Evolutionary conservation across 2,329 filamentous ascomycete species (phyloP).

Genomic region (Amauroascus niger): DNA sequence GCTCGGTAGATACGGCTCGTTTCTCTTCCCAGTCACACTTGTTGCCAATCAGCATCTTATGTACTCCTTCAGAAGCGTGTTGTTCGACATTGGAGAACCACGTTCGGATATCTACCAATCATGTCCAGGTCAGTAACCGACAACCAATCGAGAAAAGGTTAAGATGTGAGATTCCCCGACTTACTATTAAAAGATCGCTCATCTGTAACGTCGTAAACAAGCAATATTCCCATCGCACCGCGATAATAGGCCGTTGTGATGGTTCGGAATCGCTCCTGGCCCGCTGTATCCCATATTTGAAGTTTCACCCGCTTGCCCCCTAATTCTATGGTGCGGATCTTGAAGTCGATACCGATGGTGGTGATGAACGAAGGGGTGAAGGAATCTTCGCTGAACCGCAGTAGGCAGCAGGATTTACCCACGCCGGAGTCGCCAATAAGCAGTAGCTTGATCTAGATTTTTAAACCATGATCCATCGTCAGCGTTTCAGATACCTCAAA

Average conservation of each 20-base stretch:
- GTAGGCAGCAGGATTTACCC: conserved; percentile 91
- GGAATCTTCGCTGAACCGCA: conserved; percentile 94
- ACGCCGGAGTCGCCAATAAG: conserved; percentile 95
- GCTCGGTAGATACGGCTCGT: conserved; percentile 83
- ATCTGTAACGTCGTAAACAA: conserved; percentile 98
- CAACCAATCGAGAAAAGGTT: conserved; percentile 9
- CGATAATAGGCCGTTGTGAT: conserved; percentile 99
- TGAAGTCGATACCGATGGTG: conserved; percentile 99
- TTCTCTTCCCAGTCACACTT: conserved; percentile 99
- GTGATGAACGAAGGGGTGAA: conserved; percentile 98
- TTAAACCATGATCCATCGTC: background rate
- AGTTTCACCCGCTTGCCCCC: conserved; percentile 98
- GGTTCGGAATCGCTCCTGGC: conserved; percentile 95
- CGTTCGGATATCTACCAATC: conserved; percentile 80
- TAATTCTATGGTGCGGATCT: conserved; percentile 97
- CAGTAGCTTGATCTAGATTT: conserved; percentile 77
- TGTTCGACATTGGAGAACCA: conserved; percentile 99
- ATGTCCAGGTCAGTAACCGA: no score
- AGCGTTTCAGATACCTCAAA: background rate
- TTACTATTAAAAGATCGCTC: conserved; percentile 90
- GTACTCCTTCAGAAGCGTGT: conserved; percentile 95
- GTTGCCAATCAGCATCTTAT: conserved; percentile 99
- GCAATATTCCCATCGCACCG: conserved; percentile 93
- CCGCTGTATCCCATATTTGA: conserved; percentile 99
- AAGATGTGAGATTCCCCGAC: conserved; percentile 28